Base-by-base conservation (phyloP, 2,329 filamentous ascomycete species). In the Dendrostoma leiphaemia region DNA sequence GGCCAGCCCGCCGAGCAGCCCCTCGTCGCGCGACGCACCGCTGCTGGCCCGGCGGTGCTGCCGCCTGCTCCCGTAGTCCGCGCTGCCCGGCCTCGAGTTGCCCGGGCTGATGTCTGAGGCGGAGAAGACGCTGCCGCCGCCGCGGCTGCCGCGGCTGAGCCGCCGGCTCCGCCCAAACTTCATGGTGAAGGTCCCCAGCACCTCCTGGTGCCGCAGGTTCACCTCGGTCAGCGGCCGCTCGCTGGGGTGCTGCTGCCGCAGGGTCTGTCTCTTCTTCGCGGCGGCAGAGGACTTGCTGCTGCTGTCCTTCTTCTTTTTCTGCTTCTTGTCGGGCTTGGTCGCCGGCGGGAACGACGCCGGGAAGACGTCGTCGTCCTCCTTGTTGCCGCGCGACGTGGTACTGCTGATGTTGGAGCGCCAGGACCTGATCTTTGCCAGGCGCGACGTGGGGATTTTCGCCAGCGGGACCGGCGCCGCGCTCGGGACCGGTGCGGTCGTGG, bases 181-280 rank as follows among this genome's bases (percentile, higher is more conserved):
- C 63, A 76, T 72, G 53, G 68, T 73, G 66, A 76, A 79, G 53
- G 71, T 65, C 54, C 69, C 69, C 34, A 80, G 68, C 64, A 75
- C 69, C 65, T 77, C 72, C 62, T 77, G 76, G 61, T 79, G 73
- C 51, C 69, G 67, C 17, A 77, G 67, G 63, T 78, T 78, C 49
- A 73, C 68, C 53, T 71, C 67, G 8, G 73, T 77, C 47, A 77
- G 67, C 24, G 74, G 73, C 60, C 71, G 68, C 64, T 77, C 73
- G 65, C 73, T 72, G 6, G 75, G 74, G 61, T 78, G 74, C 17
- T 65, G 53, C 46, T 59, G 58, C 43, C 60, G 56, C n/a, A 23
- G n/a, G 32, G 43, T 2, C 13, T n/a, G 7, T 12, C 44, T 43
- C n/a, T 19, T 17, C 4, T n/a, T n/a, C n/a, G n/a, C 15, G 6